Conservation (phyloP, 2,329 filamentous ascomycete genomes). For the Verticillium longisporum region DNA sequence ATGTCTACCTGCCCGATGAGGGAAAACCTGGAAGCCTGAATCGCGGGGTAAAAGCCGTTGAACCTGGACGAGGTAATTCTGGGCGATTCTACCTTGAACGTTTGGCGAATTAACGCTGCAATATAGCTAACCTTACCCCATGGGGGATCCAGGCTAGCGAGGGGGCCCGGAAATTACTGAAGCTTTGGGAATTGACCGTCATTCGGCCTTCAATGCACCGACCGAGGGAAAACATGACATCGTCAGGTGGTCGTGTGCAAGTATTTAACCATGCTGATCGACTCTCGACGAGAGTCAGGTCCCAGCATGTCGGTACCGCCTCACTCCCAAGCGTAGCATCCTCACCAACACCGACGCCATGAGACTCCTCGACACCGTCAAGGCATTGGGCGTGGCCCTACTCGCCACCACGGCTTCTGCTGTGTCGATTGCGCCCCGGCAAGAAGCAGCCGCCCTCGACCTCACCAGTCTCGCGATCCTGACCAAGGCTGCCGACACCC, state of each 20-base stretch:
- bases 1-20: no score
- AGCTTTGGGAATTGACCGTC: background rate
- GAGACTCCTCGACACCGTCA: background rate
- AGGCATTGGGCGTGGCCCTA: conserved; percentile 4
- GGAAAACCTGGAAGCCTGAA: no score
- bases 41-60: no score
- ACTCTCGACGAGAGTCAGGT: background rate
- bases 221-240: background rate
- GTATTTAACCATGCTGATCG: background rate
- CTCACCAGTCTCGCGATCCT: conserved; percentile 4
- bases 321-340: background rate
- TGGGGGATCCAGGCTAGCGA: background rate
- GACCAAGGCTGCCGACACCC: conserved; percentile 10
- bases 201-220: conserved; percentile 1
- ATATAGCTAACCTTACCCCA: background rate
- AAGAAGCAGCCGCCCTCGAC: background rate
- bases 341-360: background rate
- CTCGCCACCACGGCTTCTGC: conserved; percentile 2
- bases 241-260: background rate
- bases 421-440: background rate
- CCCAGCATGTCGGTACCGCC: background rate
- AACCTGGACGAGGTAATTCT: no score
- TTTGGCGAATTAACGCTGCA: no score
- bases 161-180: conserved; percentile 1
- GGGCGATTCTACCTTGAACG: no score